Percentiles rank a stretch among this genome's conserved stretches.
Evolutionary conservation across 129 eudicot species (phyloP).

Genomic region (Logfia minima): DNA sequence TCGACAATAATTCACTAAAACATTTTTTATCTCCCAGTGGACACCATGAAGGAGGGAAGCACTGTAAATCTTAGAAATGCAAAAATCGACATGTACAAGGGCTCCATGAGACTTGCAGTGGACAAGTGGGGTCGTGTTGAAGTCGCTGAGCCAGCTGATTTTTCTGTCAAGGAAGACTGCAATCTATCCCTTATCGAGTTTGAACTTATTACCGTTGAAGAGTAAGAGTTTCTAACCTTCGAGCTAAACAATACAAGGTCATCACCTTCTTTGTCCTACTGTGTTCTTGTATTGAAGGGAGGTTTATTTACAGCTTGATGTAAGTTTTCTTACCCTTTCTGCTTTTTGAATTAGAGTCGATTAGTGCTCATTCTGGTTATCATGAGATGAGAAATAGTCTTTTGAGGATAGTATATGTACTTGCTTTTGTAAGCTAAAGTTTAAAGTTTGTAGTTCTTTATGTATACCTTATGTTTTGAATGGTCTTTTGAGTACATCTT

Average conservation of each 20-base stretch:
- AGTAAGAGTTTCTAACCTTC: conserved; percentile 28
- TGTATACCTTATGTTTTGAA: not conserved
- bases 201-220: conserved; percentile 55
- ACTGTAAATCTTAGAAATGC: conserved; percentile 56
- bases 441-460: not conserved
- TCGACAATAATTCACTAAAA: not conserved
- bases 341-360: conserved; percentile 4
- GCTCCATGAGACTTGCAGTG: conserved; percentile 78
- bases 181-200: conserved; percentile 68
- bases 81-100: conserved; percentile 63
- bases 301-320: conserved; percentile 19
- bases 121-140: conserved; percentile 74
- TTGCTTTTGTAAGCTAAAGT: not conserved
- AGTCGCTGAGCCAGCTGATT: conserved; percentile 44
- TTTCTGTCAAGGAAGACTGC: conserved; percentile 62
- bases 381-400: not conserved
- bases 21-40: conserved; percentile 41
- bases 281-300: conserved; percentile 25
- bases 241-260: conserved; percentile 6
- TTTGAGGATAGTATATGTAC: not conserved
- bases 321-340: conserved; percentile 22
- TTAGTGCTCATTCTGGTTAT: not conserved
- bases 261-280: not conserved
- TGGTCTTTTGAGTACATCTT: not conserved
- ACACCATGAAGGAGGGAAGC: conserved; percentile 57